Conservation (phyloP, 1,284 basidiomycete species). For the Papiliotrema nemorosa region DNA sequence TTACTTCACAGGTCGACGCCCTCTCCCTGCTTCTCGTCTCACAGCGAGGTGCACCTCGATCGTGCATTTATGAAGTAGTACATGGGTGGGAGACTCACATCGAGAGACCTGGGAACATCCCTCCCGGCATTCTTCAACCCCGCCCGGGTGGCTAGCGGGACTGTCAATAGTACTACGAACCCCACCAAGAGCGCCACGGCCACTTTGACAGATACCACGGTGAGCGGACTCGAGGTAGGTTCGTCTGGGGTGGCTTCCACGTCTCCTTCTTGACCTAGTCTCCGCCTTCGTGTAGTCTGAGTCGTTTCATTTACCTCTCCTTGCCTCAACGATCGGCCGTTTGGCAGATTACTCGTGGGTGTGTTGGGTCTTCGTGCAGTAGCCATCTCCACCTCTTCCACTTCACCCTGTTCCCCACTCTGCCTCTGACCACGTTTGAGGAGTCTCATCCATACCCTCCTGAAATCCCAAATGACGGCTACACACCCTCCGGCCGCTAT, state of each 20-base stretch:
- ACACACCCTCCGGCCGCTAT: conserved; percentile 41
- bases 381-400: neutral
- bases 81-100: conserved; percentile 24
- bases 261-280: too few species aligned
- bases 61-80: too few species aligned
- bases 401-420: neutral
- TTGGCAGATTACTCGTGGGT: neutral
- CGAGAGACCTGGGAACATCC: conserved; percentile 30
- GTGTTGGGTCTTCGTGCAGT: neutral
- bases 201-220: conserved; percentile 27
- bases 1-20: neutral
- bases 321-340: neutral
- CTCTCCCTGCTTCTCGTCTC: too few species aligned
- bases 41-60: too few species aligned
- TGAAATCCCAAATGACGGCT: conserved; percentile 42
- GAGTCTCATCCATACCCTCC: conserved; percentile 12
- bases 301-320: too few species aligned
- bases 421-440: neutral
- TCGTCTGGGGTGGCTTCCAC: neutral
- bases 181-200: conserved; percentile 34
- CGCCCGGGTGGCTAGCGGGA: conserved; percentile 27
- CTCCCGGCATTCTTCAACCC: conserved; percentile 43
- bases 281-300: too few species aligned
- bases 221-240: conserved; percentile 6
- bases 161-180: conserved; percentile 41